Conservation (phyloP, 164 flowering plant species). For the Piper longum region DNA sequence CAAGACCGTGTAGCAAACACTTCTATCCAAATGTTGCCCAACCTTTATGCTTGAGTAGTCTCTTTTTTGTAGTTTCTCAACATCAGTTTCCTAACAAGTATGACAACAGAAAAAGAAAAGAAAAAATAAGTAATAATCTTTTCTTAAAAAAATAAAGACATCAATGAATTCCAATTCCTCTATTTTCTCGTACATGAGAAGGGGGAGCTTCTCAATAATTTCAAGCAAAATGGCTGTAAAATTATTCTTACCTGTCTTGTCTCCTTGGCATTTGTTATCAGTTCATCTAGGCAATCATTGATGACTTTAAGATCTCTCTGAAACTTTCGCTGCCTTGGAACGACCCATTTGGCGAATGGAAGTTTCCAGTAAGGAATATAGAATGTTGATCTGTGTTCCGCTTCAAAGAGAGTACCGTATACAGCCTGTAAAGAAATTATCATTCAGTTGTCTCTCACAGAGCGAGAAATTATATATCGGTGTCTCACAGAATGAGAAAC, state of each 20-base stretch:
- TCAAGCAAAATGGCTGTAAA: not conserved
- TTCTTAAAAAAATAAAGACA: not conserved
- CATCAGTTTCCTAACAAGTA: conserved; percentile 66
- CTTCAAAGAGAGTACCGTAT: conserved; percentile 96
- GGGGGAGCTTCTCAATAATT: not conserved
- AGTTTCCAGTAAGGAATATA: conserved; percentile 93
- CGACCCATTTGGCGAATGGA: conserved; percentile 76
- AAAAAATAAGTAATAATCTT: not conserved
- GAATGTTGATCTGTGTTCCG: conserved; percentile 95
- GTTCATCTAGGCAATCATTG: conserved; percentile 89
- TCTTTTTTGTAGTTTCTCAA: conserved; percentile 88
- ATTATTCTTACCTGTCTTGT: conserved; percentile 66
- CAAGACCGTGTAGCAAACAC: not conserved
- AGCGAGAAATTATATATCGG: no score
- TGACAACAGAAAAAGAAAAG: not conserved
- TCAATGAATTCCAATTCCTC: conserved; percentile 40
- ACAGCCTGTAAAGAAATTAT: conserved; percentile 94
- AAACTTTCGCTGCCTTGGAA: conserved; percentile 93
- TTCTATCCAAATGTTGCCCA: not conserved
- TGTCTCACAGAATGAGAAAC: no score
- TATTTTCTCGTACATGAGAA: not conserved
- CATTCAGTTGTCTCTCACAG: conserved; percentile 11
- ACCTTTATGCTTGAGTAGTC: conserved; percentile 84
- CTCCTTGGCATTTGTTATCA: conserved; percentile 84
- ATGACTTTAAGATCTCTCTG: conserved; percentile 64